Base-by-base conservation (phyloP, 2,329 filamentous ascomycete genomes). In the Ophiostoma ulmi region DNA sequence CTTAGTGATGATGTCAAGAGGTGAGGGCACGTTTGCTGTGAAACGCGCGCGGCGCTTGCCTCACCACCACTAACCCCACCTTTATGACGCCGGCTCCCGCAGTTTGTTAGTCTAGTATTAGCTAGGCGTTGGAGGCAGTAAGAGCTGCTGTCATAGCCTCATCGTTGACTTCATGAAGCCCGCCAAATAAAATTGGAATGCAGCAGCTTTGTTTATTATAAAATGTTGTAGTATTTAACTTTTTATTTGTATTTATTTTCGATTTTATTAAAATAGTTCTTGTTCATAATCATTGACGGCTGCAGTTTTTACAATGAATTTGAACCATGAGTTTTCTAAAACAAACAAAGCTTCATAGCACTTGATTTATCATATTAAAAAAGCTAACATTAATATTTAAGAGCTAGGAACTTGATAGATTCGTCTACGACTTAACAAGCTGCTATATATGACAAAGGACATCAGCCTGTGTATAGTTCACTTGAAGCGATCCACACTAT, bases 51-150 rank as follows among this genome's bases (percentile, higher is more conserved):
- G 13, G 35, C 35, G 31, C 31, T 64, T 38, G 26, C 61, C 31
- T 38, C 6, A 36, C 63, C 63, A 38, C 20, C 63, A 39, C 63
- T 7, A 22, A 65, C 63, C 63, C 63, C 63, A 65, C 63, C 63
- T 65, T 41, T 41, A 65, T 65, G 63, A 65, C 63, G 63, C 63
- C 63, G 17, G 36, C 17, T 65, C 41, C 39, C 65, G 36, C 52
- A 58, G 8, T 58, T 58, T 58, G n/a, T 58, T 58, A 48, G 44
- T n/a, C 17, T 20, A 20, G 44, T 20, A 7, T 48, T 48, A 48
- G 44, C 7, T 58, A 31, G 52, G 22, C 52, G 52, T 58, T 58
- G 22, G n/a, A 11, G 52, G 14, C 26, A 31, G 5, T 48, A 5
- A 17, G 11, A 14, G 41, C 14, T 17, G 31, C 31, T 31, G 31